Base-by-base conservation (phyloP, 768 basidiomycete species). In the Mycena polygramma region DNA sequence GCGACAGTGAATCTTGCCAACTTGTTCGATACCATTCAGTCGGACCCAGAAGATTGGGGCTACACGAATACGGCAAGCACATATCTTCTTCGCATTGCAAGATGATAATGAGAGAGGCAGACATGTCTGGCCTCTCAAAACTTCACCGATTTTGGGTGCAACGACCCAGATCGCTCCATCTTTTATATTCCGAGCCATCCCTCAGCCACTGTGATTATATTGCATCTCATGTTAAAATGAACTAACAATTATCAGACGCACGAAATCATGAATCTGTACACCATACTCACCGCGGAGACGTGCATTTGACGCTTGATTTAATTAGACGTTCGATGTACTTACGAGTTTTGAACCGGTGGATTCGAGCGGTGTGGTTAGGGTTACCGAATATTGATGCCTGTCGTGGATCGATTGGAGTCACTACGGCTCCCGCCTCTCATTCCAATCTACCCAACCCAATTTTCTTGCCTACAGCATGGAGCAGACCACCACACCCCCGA, bases 181-280 rank as follows among this genome's bases (percentile, higher is more conserved):
- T 75, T 70, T 43, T 75, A 75, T 57, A 75, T 75, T 30, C 74
- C 72, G 24, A 51, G 64, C 30, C 74, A 73, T 63, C 72, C 74
- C 7, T 69, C 72, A 0, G 66, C 60, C 22, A 75, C 74, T n/a
- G 73, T 72, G 39, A 53, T 43, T 52, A 19, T 24, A 48, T 55
- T 43, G 46, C 39, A 41, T 30, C 9, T 39, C 20, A 19, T 58
- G 17, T 20, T 57, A 20, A 46, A 14, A 45, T 19, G 20, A 53
- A 35, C 22, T 22, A 6, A 30, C 30, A 11, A 48, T 22, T 2
- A 22, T 30, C 19, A 72, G 66, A 73, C 72, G 2, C 72, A 73
- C 41, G 72, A 73, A 43, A 73, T 73, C 9, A 64, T 73, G 2
- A 70, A 65, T 45, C 61, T 70, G 52, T 73, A 73, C 22, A 73